A percentile compares a stretch with the other conserved stretches of the same genome.
Conservation (phyloP, 495 filamentous ascomycete genomes). For the Tuber melanosporum region DNA sequence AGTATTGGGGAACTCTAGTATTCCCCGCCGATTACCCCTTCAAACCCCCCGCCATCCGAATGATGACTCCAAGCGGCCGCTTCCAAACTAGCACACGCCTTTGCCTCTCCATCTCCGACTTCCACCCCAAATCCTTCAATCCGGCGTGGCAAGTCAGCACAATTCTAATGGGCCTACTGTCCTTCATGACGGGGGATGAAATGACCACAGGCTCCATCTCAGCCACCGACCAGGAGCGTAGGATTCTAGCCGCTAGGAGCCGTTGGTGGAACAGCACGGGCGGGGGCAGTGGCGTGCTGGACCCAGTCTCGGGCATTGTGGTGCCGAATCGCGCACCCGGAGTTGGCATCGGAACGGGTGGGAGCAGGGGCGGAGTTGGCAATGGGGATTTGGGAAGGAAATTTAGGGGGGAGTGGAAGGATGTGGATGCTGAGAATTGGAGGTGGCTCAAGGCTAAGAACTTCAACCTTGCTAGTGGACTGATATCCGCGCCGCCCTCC, state of each 20-base stretch:
- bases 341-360: conserved; percentile 41
- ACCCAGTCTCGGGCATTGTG: conserved; percentile 44
- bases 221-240: conserved; percentile 69
- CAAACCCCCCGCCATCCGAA: conserved; percentile 92
- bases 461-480: conserved; percentile 72
- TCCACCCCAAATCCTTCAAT: conserved; percentile 96
- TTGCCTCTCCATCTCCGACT: conserved; percentile 91
- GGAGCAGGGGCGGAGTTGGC: conserved; percentile 54
- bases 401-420: conserved; percentile 83
- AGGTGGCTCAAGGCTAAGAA: conserved; percentile 79
- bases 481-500: conserved; percentile 45
- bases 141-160: conserved; percentile 98
- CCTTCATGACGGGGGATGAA: conserved; percentile 97
- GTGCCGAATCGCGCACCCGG: conserved; percentile 44
- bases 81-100: conserved; percentile 89
- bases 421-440: conserved; percentile 86
- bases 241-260: conserved; percentile 66
- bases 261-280: conserved; percentile 97
- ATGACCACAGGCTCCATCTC: conserved; percentile 96
- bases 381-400: conserved; percentile 88
- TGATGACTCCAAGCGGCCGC: conserved; percentile 94
- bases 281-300: conserved; percentile 64
- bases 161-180: conserved; percentile 86
- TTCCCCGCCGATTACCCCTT: conserved; percentile 97
- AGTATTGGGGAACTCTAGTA: conserved; percentile 96